phyloP scores from a whole-genome alignment of 2,329 filamentous ascomycete genomes.

The Sclerotinia trifoliorum region DNA sequence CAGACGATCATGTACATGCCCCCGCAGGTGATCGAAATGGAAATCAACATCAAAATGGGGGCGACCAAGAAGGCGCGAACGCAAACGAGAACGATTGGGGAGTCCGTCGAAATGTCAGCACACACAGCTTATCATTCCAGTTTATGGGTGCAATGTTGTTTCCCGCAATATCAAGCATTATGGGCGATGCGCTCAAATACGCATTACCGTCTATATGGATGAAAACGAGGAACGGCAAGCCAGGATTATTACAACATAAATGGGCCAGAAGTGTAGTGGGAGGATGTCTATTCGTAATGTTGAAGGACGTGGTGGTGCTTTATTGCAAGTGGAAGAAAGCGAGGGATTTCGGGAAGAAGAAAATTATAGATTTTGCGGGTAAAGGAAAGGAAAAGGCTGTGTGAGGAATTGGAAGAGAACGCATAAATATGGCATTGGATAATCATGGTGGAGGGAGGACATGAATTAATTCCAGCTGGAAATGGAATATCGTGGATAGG shows the following conservation, averaged over 20 bases:
- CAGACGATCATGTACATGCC: neutral
- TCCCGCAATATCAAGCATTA: slow-evolving; percentile 73
- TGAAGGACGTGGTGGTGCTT: slow-evolving; percentile 66
- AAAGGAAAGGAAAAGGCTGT: neutral
- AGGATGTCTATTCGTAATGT: slow-evolving; percentile 81
- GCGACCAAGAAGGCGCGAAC: neutral
- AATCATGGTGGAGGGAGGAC: neutral
- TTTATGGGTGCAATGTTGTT: slow-evolving; percentile 73
- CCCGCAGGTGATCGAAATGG: neutral
- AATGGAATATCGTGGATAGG: neutral
- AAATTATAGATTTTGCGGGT: slow-evolving; percentile 43
- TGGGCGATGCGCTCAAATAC: slow-evolving; percentile 72
- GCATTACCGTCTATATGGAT: slow-evolving; percentile 69
- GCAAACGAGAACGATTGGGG: slow-evolving; percentile 27
- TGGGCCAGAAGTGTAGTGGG: slow-evolving; percentile 91
- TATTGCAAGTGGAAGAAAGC: slow-evolving; percentile 64
- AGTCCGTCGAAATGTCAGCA: slow-evolving; percentile 43
- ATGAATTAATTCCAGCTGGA: neutral
- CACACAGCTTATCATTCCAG: slow-evolving; percentile 55
- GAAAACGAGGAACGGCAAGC: slow-evolving; percentile 4
- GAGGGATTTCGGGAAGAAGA: slow-evolving; percentile 53
- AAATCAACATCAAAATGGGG: neutral
- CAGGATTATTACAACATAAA: slow-evolving; percentile 67
- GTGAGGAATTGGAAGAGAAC: neutral
- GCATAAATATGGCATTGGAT: neutral